Evolutionary conservation across 2,329 filamentous ascomycete genomes (phyloP).

Genomic region (Colletotrichum tanaceti): DNA sequence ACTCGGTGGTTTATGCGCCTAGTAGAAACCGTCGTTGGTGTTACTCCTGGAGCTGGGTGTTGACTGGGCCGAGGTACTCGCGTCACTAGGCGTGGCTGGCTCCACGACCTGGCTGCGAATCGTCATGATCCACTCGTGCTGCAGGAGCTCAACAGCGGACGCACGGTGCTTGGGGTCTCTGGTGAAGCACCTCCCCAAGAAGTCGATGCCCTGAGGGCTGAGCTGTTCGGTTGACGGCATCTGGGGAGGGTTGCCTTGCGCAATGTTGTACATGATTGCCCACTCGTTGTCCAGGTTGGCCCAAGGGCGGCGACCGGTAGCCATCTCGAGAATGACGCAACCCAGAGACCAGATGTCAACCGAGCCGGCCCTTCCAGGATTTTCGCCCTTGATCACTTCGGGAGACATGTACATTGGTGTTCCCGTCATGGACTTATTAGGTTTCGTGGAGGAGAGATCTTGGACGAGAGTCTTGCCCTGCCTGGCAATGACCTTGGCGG

Average conservation of each 20-base stretch:
- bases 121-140: slow-evolving; percentile 89
- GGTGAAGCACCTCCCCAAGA: slow-evolving; percentile 86
- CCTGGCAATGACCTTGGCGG: slow-evolving; percentile 94
- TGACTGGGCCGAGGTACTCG: slow-evolving; percentile 55
- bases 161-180: slow-evolving; percentile 83
- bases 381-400: slow-evolving; percentile 94
- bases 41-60: slow-evolving; percentile 39
- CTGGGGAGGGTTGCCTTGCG: slow-evolving; percentile 92
- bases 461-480: slow-evolving; percentile 88
- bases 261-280: slow-evolving; percentile 99
- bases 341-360: slow-evolving; percentile 97
- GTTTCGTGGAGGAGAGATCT: slow-evolving; percentile 68
- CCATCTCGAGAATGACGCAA: slow-evolving; percentile 98
- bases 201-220: slow-evolving; percentile 85
- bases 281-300: slow-evolving; percentile 97
- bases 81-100: slow-evolving; percentile 71
- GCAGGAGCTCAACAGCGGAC: slow-evolving; percentile 87
- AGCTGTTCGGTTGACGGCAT: slow-evolving; percentile 86
- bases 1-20: slow-evolving; percentile 26
- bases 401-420: slow-evolving; percentile 99
- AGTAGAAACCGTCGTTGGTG: slow-evolving; percentile 42
- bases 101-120: slow-evolving; percentile 75
- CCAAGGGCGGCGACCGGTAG: slow-evolving; percentile 93
- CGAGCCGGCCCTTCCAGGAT: slow-evolving; percentile 81
- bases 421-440: slow-evolving; percentile 93